phyloP scores from a whole-genome alignment of 106 monocot genomes.

The Dendrobium huoshanense region DNA sequence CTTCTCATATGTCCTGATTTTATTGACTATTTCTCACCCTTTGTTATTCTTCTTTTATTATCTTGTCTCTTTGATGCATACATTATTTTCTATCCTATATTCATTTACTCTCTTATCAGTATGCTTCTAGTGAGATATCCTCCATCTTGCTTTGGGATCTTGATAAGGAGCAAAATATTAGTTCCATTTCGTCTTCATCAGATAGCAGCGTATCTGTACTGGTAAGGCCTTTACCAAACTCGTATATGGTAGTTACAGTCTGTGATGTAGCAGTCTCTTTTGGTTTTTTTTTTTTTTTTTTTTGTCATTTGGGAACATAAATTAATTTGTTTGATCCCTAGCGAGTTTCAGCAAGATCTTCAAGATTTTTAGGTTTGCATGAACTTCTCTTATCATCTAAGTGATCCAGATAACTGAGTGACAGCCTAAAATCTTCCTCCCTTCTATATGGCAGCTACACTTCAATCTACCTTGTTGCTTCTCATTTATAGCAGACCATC shows the following conservation, averaged over 20 bases:
- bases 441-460: not conserved
- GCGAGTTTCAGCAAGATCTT: not conserved
- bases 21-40: not conserved
- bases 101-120: slow-evolving; percentile 30
- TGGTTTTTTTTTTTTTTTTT: not conserved
- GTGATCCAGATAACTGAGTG: not conserved
- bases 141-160: slow-evolving; percentile 85
- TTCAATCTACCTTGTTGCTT: not conserved
- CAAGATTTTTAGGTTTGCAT: not conserved
- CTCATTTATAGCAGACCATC: not conserved
- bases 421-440: not conserved
- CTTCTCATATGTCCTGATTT: not conserved
- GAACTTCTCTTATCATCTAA: not conserved
- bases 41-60: not conserved
- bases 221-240: slow-evolving; percentile 27
- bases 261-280: not conserved
- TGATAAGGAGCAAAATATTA: slow-evolving; percentile 74
- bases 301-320: not conserved
- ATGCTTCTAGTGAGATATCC: slow-evolving; percentile 67
- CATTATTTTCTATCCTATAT: not conserved
- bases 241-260: not conserved
- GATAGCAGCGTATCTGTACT: slow-evolving; percentile 67
- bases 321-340: not conserved
- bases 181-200: slow-evolving; percentile 49
- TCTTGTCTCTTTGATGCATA: not conserved